Base-by-base conservation (phyloP, 352 stramenopile genomes). In the Pythium graminicola region DNA sequence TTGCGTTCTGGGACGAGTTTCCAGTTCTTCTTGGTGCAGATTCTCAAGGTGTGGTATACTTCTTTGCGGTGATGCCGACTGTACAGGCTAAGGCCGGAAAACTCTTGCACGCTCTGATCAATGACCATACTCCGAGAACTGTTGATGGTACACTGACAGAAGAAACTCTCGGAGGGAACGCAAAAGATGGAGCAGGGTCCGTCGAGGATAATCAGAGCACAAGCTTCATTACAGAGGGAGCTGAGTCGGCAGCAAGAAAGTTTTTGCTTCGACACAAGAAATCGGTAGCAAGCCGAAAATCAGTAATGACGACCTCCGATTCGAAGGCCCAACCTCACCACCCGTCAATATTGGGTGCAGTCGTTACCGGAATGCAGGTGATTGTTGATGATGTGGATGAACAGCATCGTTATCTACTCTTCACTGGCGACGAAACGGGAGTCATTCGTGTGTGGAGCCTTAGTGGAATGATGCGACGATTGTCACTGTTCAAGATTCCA, bases 1-100 rank as follows among this genome's bases (percentile, higher is more conserved):
- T 93, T 8, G 49, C 72, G 24, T 93, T 92, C 48, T 84, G 71
- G 67, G 73, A 86, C 14, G 71, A 86, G 6, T 90, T 85, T 48
- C 76, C 78, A 2, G 50, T 92, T 17, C 39, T 93, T 6, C 22
- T 89, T 3, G 75, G 46, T 10, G 66, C 68, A 0, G 79, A 91
- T 31, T 57, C 60, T 0, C 53, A 65, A n/a, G 83, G 79, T 5
- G 56, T 56, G 2, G 58, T 87, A 5, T 81, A 84, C 43, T 79
- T 87, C 29, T 87, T 82, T 19, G 66, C 76, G 1, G 69, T 68
- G 4, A 80, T 64, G 51, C 64, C 70, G 17, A 63, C 81, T 0
- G 41, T 69, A 6, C 50, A 79, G 9, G 70, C 59, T 9, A 66
- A 70, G 32, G 73, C 74, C 0, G 79, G 76, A 0, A 65, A 75